A percentile compares a stretch with the other conserved stretches of the same genome.
phyloP scores from a whole-genome alignment of 345 rosid species.

The Hypericum perforatum region DNA sequence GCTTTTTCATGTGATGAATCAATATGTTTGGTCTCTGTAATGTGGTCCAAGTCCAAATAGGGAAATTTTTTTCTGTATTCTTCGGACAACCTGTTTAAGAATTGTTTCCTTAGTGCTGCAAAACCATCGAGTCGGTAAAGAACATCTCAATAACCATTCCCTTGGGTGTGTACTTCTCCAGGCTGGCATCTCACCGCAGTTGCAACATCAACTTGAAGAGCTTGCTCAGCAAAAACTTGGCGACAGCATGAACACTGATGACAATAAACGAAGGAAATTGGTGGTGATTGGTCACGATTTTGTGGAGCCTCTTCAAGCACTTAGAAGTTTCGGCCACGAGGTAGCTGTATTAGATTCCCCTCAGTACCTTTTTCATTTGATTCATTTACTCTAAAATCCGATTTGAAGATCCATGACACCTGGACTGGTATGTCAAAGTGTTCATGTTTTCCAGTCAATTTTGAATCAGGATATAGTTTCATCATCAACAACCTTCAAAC shows the following conservation, averaged over 20 bases:
- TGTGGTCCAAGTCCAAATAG: no score
- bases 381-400: background rate
- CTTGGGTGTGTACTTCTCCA: slow-evolving; percentile 13
- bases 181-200: slow-evolving; percentile 64
- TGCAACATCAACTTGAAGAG: slow-evolving; percentile 74
- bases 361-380: background rate
- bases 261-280: slow-evolving; percentile 46
- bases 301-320: slow-evolving; percentile 93
- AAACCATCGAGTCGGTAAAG: background rate
- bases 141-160: background rate
- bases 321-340: slow-evolving; percentile 60
- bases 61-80: no score
- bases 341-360: slow-evolving; percentile 18
- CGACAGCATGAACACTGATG: slow-evolving; percentile 19
- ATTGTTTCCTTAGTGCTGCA: background rate
- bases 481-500: no score
- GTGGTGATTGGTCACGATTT: slow-evolving; percentile 78
- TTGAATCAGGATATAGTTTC: no score
- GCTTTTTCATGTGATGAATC: no score
- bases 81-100: no score
- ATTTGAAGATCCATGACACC: background rate
- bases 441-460: no score
- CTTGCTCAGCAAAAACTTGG: slow-evolving; percentile 37
- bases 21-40: no score
- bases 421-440: no score